A percentile compares a stretch with the other conserved stretches of the same genome.
These are phyloP conservation scores for Podila clonocystis DNA, from an alignment of 192 early-diverging fungal genomes.

Conservation along the genomic window DNA sequence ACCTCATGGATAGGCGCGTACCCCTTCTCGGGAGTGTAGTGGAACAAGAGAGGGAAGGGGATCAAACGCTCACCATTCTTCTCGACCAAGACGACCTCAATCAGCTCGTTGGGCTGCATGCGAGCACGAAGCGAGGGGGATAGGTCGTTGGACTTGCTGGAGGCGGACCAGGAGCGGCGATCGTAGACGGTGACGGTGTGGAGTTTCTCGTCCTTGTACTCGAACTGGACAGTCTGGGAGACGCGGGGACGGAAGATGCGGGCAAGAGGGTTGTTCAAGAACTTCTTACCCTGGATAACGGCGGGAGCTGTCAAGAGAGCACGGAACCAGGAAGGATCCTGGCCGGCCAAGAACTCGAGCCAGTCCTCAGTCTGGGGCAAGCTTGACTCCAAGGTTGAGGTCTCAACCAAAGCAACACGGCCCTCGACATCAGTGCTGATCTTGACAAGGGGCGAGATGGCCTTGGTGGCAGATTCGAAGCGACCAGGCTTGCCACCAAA, in stretches of 20 bases:
- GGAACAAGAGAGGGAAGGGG: conserved; percentile 84
- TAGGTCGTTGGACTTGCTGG: conserved; percentile 57
- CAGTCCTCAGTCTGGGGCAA: conserved; percentile 69
- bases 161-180: conserved; percentile 65
- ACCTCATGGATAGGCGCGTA: conserved; percentile 90
- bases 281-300: conserved; percentile 82
- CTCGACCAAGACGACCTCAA: conserved; percentile 74
- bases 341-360: conserved; percentile 81
- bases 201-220: conserved; percentile 42
- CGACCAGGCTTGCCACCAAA: conserved; percentile 63
- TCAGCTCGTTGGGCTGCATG: conserved; percentile 57
- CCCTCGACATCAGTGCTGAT: conserved; percentile 52
- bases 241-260: conserved; percentile 73
- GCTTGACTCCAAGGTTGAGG: conserved; percentile 60
- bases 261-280: conserved; percentile 69
- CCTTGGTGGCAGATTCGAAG: conserved; percentile 37
- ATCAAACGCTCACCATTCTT: conserved; percentile 69
- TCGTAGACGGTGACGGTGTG: conserved; percentile 63
- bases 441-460: conserved; percentile 50
- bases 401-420: conserved; percentile 63
- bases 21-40: conserved; percentile 79
- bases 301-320: conserved; percentile 81
- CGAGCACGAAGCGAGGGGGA: conserved; percentile 61
- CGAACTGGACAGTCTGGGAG: conserved; percentile 61
- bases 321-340: conserved; percentile 81